phyloP scores from a whole-genome alignment of 176 grass and related monocot species.

The Luzula sylvatica region DNA sequence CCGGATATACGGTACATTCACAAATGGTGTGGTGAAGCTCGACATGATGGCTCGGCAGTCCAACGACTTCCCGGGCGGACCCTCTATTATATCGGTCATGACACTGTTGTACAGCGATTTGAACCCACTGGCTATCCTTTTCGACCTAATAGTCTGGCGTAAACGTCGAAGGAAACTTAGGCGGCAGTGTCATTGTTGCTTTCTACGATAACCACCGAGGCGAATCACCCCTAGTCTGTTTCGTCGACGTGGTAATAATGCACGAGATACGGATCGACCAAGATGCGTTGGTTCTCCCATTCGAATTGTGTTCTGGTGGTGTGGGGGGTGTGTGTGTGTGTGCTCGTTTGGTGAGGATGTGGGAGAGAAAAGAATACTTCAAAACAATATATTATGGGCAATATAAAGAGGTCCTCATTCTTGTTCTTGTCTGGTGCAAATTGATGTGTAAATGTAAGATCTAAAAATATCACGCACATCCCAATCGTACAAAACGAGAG shows the following conservation, averaged over 20 bases:
- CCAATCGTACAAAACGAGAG: too few species aligned
- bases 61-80: background rate
- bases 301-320: background rate
- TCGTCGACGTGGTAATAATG: conserved; percentile 12
- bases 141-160: conserved; percentile 21
- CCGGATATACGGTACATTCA: conserved; percentile 3
- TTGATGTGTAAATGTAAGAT: too few species aligned
- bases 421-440: too few species aligned
- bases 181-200: background rate
- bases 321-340: too few species aligned
- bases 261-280: background rate
- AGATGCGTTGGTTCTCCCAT: background rate
- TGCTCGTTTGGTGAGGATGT: background rate
- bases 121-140: conserved; percentile 26
- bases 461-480: too few species aligned
- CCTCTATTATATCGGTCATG: conserved; percentile 12
- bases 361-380: background rate
- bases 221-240: conserved; percentile 44
- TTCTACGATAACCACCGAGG: conserved; percentile 15
- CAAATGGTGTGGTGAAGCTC: conserved; percentile 43
- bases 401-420: too few species aligned
- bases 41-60: conserved; percentile 23
- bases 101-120: conserved; percentile 27
- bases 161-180: conserved; percentile 12
- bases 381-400: background rate